Percentiles rank a stretch among this genome's conserved stretches.
These are phyloP conservation scores for Nitzschia sp. DNA, from an alignment of 108 stramenopile species.

Conservation along the genomic window DNA sequence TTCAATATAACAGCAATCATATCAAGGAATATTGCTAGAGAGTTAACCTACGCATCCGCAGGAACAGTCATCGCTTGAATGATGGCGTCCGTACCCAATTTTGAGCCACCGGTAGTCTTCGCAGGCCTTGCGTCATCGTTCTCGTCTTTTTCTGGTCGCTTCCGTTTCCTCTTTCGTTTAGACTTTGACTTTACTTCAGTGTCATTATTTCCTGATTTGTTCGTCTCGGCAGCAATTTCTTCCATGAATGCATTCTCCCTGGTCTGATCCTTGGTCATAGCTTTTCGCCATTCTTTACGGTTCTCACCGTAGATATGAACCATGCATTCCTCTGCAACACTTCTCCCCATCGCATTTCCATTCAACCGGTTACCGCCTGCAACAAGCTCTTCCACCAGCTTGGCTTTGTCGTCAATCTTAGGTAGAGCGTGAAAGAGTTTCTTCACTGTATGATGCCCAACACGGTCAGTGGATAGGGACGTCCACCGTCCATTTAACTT, in stretches of 20 bases:
- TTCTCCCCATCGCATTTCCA: slow-evolving; percentile 77
- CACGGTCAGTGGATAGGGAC: slow-evolving; percentile 63
- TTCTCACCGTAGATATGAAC: slow-evolving; percentile 61
- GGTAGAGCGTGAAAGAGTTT: slow-evolving; percentile 71
- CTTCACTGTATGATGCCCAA: slow-evolving; percentile 79
- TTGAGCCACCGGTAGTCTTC: not conserved
- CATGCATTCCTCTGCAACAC: slow-evolving; percentile 58
- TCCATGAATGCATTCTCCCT: slow-evolving; percentile 46
- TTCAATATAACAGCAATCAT: too few species aligned
- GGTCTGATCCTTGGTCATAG: slow-evolving; percentile 15
- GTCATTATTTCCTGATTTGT: not conserved
- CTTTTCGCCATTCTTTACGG: slow-evolving; percentile 46
- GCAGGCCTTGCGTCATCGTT: not conserved
- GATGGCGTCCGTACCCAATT: slow-evolving; percentile 16
- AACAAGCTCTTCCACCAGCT: slow-evolving; percentile 62
- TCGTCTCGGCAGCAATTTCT: slow-evolving; percentile 38
- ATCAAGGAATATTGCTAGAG: too few species aligned
- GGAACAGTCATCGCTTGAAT: slow-evolving; percentile 7
- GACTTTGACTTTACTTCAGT: not conserved
- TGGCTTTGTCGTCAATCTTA: slow-evolving; percentile 59
- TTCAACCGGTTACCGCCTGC: slow-evolving; percentile 63
- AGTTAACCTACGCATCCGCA: too few species aligned
- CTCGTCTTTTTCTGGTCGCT: slow-evolving; percentile 12
- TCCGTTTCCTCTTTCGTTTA: slow-evolving; percentile 33
- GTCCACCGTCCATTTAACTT: slow-evolving; percentile 60